Conservation (phyloP, 805 yeast genomes). For the baker's yeast (Saccharomyces cerevisiae) region DNA sequence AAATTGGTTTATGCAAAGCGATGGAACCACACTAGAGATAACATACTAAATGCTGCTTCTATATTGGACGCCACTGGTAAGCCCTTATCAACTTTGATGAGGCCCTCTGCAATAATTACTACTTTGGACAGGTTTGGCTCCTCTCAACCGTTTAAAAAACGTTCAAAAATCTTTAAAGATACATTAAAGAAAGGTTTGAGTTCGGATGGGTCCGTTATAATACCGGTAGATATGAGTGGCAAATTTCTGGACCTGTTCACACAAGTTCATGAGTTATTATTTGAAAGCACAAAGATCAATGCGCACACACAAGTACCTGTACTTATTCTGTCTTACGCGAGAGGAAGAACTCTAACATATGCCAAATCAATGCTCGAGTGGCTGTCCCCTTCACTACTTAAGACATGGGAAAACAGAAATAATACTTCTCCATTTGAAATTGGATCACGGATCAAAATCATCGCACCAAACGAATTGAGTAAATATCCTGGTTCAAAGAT, state of each 20-base stretch:
- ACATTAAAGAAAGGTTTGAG: constrained; percentile 42
- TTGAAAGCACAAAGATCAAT: constrained; percentile 30
- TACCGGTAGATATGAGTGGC: constrained; percentile 77
- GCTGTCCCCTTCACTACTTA: constrained; percentile 84
- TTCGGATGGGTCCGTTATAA: constrained; percentile 55
- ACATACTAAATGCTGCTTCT: constrained; percentile 67
- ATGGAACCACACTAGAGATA: constrained; percentile 92
- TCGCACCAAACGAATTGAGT: constrained; percentile 47
- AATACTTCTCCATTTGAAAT: constrained; percentile 64
- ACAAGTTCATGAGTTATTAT: constrained; percentile 58
- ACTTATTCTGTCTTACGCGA: constrained; percentile 66
- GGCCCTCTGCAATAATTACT: constrained; percentile 81
- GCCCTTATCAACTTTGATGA: constrained; percentile 52
- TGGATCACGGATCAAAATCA: constrained; percentile 49
- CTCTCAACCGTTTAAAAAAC: constrained; percentile 47
- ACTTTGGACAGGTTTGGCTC: constrained; percentile 53
- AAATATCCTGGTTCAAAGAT: constrained; percentile 63
- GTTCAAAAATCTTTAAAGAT: constrained; percentile 60
- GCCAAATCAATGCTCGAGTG: constrained; percentile 91
- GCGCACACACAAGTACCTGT: constrained; percentile 49
- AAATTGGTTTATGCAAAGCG: constrained; percentile 80
- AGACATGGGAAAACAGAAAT: constrained; percentile 71
- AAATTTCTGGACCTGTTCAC: constrained; percentile 74
- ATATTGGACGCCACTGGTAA: constrained; percentile 51
- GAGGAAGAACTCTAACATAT: constrained; percentile 66